Evolutionary conservation across 495 filamentous ascomycete species (phyloP), one percentile per base, ranked within the genome.

Genomic region (Podospora sp.): DNA sequence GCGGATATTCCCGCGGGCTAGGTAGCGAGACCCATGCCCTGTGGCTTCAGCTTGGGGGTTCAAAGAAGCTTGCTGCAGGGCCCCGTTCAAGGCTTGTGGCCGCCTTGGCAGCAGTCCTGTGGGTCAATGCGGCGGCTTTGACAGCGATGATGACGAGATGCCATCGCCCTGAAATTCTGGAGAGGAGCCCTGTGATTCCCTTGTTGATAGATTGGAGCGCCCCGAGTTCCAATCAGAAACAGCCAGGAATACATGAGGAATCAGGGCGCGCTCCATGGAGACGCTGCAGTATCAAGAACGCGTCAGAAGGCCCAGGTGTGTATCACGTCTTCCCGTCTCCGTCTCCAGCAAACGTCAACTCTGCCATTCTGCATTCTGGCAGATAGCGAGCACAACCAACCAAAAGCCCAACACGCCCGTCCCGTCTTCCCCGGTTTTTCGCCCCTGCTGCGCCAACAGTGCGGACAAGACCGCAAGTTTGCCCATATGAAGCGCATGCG

Each of bases 401-500:
- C 1, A 21, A 22, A 27, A 1, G 22, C 53, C n/a, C 22, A 57
- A 21, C 22, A 24, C 7, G 53, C 53, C 53, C 8, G 21, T 20
- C 68, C 65, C 69, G 65, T 62, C 69, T 71, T 71, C 65, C 69
- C 69, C 69, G 69, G 69, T 61, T 68, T n/a, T 66, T 36, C 21
- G 29, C 46, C 46, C 60, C 53, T 40, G 52, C 53, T 57, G 53
- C 26, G 53, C 53, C n/a, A 57, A 57, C 20, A 26, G 53, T 27
- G 53, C 53, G 53, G 26, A 24, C 20, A 57, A 57, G 26, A 57
- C 0, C 40, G 40, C 40, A 46, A 46, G 40, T 46, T 46, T 46
- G 40, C 40, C 40, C 14, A 6, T 46, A 46, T 46, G 40, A 46
- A 46, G 40, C 40, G 40, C 40, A 46, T 46, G 16, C 40, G 40